Conservation (phyloP, 2,329 filamentous ascomycete species). For the Penicillium sp. region DNA sequence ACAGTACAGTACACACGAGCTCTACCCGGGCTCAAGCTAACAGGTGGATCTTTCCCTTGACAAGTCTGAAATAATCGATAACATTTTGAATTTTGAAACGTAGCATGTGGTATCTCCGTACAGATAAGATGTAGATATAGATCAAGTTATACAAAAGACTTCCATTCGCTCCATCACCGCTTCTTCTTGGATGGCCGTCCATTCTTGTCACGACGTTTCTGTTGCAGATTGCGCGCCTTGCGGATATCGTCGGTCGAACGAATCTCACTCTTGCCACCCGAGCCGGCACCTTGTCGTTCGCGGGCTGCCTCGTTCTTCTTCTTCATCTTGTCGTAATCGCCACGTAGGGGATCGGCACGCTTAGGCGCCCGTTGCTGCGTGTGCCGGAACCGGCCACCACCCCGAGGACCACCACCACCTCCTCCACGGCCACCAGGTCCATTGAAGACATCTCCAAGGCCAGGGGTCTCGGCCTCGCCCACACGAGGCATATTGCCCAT, state of each 20-base stretch:
- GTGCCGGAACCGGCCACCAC: slow-evolving; percentile 73
- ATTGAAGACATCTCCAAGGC: slow-evolving; percentile 25
- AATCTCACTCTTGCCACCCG: slow-evolving; percentile 75
- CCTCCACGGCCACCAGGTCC: slow-evolving; percentile 27
- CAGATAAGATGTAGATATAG: slow-evolving; percentile 9
- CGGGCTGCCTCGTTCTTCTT: slow-evolving; percentile 84
- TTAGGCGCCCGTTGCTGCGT: slow-evolving; percentile 87
- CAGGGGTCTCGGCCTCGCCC: slow-evolving; percentile 71
- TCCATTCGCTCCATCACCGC: slow-evolving; percentile 26
- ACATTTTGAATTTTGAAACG: neutral
- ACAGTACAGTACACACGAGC: too few relatives aligned
- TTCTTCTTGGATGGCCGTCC: slow-evolving; percentile 71
- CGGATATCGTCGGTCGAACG: slow-evolving; percentile 81
- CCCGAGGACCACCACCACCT: neutral
- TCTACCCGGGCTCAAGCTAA: too few relatives aligned
- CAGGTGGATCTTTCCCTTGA: too few relatives aligned
- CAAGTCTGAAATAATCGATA: neutral
- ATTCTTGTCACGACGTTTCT: slow-evolving; percentile 82
- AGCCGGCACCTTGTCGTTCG: slow-evolving; percentile 59
- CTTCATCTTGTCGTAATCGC: slow-evolving; percentile 88
- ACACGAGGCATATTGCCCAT: slow-evolving; percentile 75
- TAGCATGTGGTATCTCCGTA: slow-evolving; percentile 18
- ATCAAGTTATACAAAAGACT: neutral
- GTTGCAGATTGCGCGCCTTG: slow-evolving; percentile 75
- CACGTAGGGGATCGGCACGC: slow-evolving; percentile 85